These are phyloP conservation scores for Brettanomyces nanus DNA, from an alignment of 805 yeast genomes.

Conservation along the genomic window DNA sequence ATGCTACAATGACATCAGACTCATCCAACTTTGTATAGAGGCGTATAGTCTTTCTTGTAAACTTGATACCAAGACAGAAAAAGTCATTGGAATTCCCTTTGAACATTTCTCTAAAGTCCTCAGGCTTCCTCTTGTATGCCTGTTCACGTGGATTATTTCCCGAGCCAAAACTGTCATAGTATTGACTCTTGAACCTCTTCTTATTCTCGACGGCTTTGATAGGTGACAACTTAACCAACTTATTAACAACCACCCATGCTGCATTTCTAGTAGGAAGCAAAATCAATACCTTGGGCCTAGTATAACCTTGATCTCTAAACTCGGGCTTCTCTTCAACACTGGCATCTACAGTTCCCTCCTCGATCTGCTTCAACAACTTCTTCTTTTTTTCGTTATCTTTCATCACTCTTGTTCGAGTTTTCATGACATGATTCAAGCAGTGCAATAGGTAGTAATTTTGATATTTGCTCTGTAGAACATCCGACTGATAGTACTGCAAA, in stretches of 20 bases:
- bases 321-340: conserved; percentile 41
- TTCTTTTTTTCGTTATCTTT: conserved; percentile 62
- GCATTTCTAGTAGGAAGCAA: conserved; percentile 78
- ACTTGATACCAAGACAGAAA: conserved; percentile 84
- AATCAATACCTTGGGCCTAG: conserved; percentile 82
- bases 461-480: conserved; percentile 30
- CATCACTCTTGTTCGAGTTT: conserved; percentile 79
- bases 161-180: conserved; percentile 37
- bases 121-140: conserved; percentile 48
- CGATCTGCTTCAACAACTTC: conserved; percentile 25
- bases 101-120: conserved; percentile 71
- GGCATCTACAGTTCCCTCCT: conserved; percentile 27
- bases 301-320: conserved; percentile 88
- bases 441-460: conserved; percentile 63
- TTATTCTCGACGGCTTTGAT: conserved; percentile 74
- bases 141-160: conserved; percentile 24
- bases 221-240: conserved; percentile 54
- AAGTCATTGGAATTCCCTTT: conserved; percentile 88
- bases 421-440: conserved; percentile 71
- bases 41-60: conserved; percentile 81
- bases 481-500: conserved; percentile 42
- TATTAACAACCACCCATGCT: conserved; percentile 60
- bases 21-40: conserved; percentile 76
- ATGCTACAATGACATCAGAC: conserved; percentile 81
- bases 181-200: conserved; percentile 66